Percentiles rank a stretch among this genome's conserved stretches.
Conservation (phyloP, 345 rosid species). For the Murraya paniculata region DNA sequence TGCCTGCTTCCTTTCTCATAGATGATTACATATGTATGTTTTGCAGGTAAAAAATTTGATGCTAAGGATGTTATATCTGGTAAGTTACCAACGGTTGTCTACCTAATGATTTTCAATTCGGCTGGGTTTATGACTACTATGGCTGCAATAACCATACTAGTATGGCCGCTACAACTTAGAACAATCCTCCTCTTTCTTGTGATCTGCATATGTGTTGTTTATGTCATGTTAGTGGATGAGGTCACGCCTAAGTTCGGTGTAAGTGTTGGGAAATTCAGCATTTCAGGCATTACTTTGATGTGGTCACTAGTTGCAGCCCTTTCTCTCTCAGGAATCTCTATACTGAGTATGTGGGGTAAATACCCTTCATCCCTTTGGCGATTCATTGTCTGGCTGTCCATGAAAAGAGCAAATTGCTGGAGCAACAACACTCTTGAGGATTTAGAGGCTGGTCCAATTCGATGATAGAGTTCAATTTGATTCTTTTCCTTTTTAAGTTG, state of each 20-base stretch:
- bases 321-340: not conserved
- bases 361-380: not conserved
- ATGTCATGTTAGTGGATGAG: not conserved
- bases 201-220: not conserved
- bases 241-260: not conserved
- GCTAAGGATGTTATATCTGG: constrained; percentile 1
- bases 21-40: too few species aligned
- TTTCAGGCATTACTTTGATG: not conserved
- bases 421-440: not conserved
- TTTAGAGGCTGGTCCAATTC: not conserved
- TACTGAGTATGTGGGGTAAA: not conserved
- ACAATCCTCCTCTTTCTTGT: not conserved
- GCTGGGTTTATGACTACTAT: not conserved
- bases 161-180: not conserved
- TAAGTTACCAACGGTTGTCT: not conserved
- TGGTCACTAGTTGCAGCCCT: not conserved
- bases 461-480: too few species aligned
- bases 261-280: not conserved
- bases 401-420: not conserved
- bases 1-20: too few species aligned
- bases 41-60: not conserved
- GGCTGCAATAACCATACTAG: not conserved
- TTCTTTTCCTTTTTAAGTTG: too few species aligned
- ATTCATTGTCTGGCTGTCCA: not conserved
- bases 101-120: constrained; percentile 1